Evolutionary conservation across 345 rosid species (phyloP), one percentile per base, ranked within the genome.

Genomic region (Lagerstroemia speciosa): DNA sequence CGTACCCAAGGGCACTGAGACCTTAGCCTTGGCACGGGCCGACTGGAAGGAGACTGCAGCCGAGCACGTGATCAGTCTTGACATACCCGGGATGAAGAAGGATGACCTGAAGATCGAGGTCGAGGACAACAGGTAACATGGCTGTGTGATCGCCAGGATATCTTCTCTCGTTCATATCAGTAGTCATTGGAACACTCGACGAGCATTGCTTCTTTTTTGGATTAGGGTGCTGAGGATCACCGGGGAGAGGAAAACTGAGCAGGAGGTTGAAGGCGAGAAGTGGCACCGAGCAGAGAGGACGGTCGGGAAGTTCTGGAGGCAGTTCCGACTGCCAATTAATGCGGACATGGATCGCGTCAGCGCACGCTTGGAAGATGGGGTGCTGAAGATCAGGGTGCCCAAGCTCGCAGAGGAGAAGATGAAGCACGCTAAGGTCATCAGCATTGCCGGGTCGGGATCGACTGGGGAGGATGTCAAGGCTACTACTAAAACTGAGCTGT

Each of bases 31-130:
- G 0, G 84, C 87, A 0, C 83, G 82, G 64, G 97, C 84, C 2
- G 96, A 92, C 83, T 87, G 98, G 96, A 89, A 86, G 71, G 98
- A 92, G 72, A 92, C 96, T 2, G 79, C 86, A 0, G 83, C 83
- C 8, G 78, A 83, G 34, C 96, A 91, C 61, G 71, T 79, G 12
- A 83, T 91, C n/a, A 77, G 40, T 77, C 72, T 92, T 9, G 96
- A 92, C 55, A 83, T 92, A 0, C 96, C 98, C 0, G 96, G 96
- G 68, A 24, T 89, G 89, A 82, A 70, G 77, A 86, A 79, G 69
- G 92, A 87, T 30, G 96, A 86, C 69, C 41, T 92, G 26, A 92
- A 89, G 85, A 83, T 89, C 6, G 96, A 92, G 66, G 78, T 92
- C 37, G 84, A 78, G 67, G 87, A 84, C 32, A 58, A 58, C 63